Evolutionary conservation across 257 asterid species (phyloP).

Genomic region (Nicotiana sylvestris): DNA sequence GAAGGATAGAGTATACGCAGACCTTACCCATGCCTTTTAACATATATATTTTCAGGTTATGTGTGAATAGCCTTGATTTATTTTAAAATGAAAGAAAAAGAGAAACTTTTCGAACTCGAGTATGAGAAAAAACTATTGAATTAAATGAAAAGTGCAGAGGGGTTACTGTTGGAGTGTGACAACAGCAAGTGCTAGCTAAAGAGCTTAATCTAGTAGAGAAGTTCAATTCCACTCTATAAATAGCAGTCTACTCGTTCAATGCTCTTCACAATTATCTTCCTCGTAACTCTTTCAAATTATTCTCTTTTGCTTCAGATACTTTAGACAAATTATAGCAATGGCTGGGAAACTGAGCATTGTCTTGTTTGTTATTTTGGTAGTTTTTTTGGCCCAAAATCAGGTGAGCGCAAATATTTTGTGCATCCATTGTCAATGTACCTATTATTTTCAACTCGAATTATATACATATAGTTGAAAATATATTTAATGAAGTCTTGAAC

Average conservation of each 20-base stretch:
- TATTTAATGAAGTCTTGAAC: neutral
- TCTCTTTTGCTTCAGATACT: neutral
- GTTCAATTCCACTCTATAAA: neutral
- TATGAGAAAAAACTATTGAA: neutral
- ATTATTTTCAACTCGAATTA: neutral
- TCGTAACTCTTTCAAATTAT: neutral
- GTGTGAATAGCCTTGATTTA: neutral
- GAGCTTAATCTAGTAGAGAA: neutral
- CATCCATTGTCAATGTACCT: neutral
- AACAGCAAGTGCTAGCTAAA: neutral
- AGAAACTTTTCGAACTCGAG: neutral
- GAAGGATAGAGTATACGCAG: too few relatives aligned
- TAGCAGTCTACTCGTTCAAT: neutral
- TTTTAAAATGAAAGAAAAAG: neutral
- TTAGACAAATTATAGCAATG: neutral
- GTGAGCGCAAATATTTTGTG: neutral
- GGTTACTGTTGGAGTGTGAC: conserved; percentile 5
- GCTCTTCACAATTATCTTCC: neutral
- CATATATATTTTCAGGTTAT: too few relatives aligned
- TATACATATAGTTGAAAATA: neutral
- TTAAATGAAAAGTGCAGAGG: neutral
- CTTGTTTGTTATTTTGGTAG: conserved; percentile 7
- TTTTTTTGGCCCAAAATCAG: neutral
- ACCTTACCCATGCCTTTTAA: too few relatives aligned
- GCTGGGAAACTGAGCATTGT: conserved; percentile 9